A percentile compares a stretch with the other conserved stretches of the same genome.
phyloP scores from a whole-genome alignment of 176 grass and related monocot genomes.

The Rhynchospora breviuscula region DNA sequence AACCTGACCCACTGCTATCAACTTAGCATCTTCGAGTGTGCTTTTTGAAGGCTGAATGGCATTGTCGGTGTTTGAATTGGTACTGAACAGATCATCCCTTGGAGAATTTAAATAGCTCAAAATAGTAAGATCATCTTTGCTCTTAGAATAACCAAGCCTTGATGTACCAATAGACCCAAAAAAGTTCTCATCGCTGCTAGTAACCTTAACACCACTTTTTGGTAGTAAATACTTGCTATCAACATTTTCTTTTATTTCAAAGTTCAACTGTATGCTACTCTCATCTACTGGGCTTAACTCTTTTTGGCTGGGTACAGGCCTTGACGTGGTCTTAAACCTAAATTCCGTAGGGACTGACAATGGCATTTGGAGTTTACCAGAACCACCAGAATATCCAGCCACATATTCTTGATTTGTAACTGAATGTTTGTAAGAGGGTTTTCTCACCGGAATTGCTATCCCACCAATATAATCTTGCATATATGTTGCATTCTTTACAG shows the following conservation, averaged over 20 bases:
- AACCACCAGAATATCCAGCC: not conserved
- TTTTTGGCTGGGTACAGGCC: slow-evolving; percentile 2
- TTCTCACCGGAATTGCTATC: not conserved
- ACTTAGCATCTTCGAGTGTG: not conserved
- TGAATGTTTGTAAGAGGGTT: not conserved
- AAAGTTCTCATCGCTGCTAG: slow-evolving; percentile 3
- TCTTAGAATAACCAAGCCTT: slow-evolving; percentile 18
- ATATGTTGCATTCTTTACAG: not conserved
- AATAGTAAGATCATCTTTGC: slow-evolving; percentile 9
- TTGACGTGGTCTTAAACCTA: slow-evolving; percentile 15
- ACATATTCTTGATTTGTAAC: not conserved
- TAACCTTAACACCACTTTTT: not conserved
- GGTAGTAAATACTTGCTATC: not conserved
- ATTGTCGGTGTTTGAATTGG: not conserved
- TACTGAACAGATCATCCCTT: not conserved
- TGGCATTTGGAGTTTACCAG: slow-evolving; percentile 7
- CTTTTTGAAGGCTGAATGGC: not conserved
- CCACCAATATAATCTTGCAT: not conserved
- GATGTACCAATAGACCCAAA: slow-evolving; percentile 1
- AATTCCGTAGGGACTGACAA: slow-evolving; percentile 44
- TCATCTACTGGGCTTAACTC: slow-evolving; percentile 3
- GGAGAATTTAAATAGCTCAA: not conserved
- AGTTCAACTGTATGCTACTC: not conserved
- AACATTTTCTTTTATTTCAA: slow-evolving; percentile 17
- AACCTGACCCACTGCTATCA: not conserved